Evolutionary conservation across 169 alveolate genomes (phyloP).

Genomic region (Theileria luwenshuni): DNA sequence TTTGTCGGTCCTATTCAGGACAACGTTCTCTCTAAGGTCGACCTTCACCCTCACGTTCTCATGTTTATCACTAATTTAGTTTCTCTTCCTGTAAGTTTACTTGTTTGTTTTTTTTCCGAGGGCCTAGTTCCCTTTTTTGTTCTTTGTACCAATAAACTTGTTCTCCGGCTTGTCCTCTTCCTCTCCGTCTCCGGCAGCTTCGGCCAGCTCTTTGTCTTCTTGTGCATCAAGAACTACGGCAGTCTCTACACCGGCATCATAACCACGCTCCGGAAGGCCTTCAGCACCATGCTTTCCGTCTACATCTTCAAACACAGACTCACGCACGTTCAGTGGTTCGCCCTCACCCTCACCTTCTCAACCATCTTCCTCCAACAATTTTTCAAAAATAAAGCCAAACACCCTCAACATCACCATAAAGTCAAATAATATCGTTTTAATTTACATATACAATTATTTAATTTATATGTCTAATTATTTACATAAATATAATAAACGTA

Average conservation of each 20-base stretch:
- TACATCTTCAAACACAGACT: constrained; percentile 81
- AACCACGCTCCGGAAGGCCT: constrained; percentile 86
- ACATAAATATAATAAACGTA: background rate
- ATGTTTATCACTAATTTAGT: constrained; percentile 84
- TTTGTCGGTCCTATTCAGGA: constrained; percentile 91
- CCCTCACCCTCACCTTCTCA: constrained; percentile 78
- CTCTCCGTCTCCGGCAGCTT: constrained; percentile 83
- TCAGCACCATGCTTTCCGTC: constrained; percentile 86
- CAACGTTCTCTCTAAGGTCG: constrained; percentile 75
- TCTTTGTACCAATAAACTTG: constrained; percentile 57
- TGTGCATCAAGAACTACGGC: constrained; percentile 83
- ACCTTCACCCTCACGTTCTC: constrained; percentile 77
- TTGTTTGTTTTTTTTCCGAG: constrained; percentile 76
- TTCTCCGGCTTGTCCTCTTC: constrained; percentile 54
- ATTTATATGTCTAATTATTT: too few species aligned
- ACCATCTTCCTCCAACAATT: constrained; percentile 78
- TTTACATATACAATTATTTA: background rate
- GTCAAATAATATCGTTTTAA: background rate
- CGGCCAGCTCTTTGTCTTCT: constrained; percentile 87
- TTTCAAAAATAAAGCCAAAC: constrained; percentile 56
- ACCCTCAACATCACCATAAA: constrained; percentile 1
- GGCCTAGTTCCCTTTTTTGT: constrained; percentile 77
- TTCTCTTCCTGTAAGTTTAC: constrained; percentile 71
- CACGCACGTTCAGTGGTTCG: constrained; percentile 82
- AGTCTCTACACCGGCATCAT: constrained; percentile 86